Conservation (phyloP, 306 rosid genomes). For the Chamaecrista fasciculata region DNA sequence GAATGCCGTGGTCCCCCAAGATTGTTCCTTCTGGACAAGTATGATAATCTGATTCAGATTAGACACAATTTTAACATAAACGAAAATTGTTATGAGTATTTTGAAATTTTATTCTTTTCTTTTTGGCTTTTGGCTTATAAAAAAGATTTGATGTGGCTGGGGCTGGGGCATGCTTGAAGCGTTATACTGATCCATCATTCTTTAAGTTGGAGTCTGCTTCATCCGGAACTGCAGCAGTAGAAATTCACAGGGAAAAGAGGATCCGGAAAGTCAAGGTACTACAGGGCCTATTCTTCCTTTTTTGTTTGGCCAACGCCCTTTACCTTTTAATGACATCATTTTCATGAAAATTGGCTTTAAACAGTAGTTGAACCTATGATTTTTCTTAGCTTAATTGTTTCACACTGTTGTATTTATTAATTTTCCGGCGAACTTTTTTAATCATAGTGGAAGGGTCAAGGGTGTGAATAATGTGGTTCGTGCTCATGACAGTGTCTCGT, state of each 20-base stretch:
- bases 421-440: slow-evolving; percentile 13
- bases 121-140: slow-evolving; percentile 34
- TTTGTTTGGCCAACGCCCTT: background rate
- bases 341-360: slow-evolving; percentile 15
- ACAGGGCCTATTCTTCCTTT: background rate
- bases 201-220: slow-evolving; percentile 66
- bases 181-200: slow-evolving; percentile 92
- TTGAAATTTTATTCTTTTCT: slow-evolving; percentile 17
- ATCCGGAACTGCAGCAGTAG: slow-evolving; percentile 32
- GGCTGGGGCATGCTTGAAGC: slow-evolving; percentile 94
- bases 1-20: slow-evolving; percentile 93
- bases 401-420: slow-evolving; percentile 19
- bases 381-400: slow-evolving; percentile 9
- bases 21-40: slow-evolving; percentile 94
- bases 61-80: background rate
- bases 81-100: background rate
- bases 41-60: slow-evolving; percentile 31
- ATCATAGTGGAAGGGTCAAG: slow-evolving; percentile 14
- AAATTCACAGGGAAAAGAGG: slow-evolving; percentile 71
- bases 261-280: slow-evolving; percentile 78
- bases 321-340: background rate
- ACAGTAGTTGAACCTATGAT: background rate
- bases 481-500: slow-evolving; percentile 4
- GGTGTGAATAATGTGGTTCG: slow-evolving; percentile 4
- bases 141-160: slow-evolving; percentile 97